These are phyloP conservation scores for Carallia brachiata DNA, from an alignment of 345 rosid species.

Conservation along the genomic window DNA sequence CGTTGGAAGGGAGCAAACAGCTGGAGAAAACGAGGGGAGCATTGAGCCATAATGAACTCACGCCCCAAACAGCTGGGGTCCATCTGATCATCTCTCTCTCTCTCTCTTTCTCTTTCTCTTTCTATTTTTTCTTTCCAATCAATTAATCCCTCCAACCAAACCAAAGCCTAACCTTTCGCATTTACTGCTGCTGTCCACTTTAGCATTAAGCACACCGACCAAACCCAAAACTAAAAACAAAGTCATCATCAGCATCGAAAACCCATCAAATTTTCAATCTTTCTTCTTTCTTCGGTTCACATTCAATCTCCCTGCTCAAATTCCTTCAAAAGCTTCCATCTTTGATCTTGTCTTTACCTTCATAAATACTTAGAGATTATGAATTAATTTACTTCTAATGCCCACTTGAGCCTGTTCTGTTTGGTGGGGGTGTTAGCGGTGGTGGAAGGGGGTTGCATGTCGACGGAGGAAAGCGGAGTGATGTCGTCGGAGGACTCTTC, in stretches of 20 bases:
- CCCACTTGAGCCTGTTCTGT: not conserved
- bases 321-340: not conserved
- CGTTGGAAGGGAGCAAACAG: no score
- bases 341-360: not conserved
- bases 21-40: not conserved
- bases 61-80: slow-evolving; percentile 43
- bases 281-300: no score
- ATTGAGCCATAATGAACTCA: not conserved
- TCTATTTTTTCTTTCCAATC: not conserved
- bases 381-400: not conserved
- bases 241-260: not conserved
- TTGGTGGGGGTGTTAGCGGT: slow-evolving; percentile 33
- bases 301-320: no score
- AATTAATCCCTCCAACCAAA: slow-evolving; percentile 10
- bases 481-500: slow-evolving; percentile 82
- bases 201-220: not conserved
- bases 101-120: slow-evolving; percentile 4
- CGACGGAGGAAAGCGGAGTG: slow-evolving; percentile 40
- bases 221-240: not conserved
- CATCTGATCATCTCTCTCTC: slow-evolving; percentile 17
- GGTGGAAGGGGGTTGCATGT: slow-evolving; percentile 35
- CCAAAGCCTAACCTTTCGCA: slow-evolving; percentile 2
- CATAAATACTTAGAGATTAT: not conserved
- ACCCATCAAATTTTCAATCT: not conserved
- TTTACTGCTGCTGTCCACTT: not conserved